Evolutionary conservation across 768 basidiomycete genomes (phyloP).

Genomic region (Floccularia luteovirens): DNA sequence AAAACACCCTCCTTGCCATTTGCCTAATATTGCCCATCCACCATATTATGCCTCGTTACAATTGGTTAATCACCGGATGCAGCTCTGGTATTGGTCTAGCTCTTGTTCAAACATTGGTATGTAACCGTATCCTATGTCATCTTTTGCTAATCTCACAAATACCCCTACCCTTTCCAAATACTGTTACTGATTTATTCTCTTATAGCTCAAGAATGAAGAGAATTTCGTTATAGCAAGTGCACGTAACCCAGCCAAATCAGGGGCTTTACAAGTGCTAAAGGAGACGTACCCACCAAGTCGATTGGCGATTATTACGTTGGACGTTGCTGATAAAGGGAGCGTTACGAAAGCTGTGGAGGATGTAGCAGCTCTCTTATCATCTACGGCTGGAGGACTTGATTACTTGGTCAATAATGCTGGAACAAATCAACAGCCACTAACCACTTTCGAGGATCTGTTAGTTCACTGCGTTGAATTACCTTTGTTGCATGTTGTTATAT

Average conservation of each 20-base stretch:
- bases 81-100: conserved; percentile 15
- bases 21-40: no score
- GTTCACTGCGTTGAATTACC: no score
- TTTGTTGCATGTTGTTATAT: background rate
- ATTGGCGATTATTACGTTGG: conserved; percentile 10
- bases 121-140: no score
- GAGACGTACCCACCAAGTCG: conserved; percentile 8
- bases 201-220: conserved; percentile 13
- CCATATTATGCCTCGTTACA: no score
- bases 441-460: conserved; percentile 12
- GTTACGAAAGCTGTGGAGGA: conserved; percentile 9
- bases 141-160: background rate
- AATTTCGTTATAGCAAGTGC: conserved; percentile 16
- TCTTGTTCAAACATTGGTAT: conserved; percentile 11
- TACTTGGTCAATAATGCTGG: conserved; percentile 13
- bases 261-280: conserved; percentile 6
- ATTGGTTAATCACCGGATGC: conserved; percentile 17
- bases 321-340: conserved; percentile 9
- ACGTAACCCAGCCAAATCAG: conserved; percentile 7
- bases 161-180: no score
- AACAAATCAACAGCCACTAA: conserved; percentile 9
- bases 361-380: conserved; percentile 2
- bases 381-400: conserved; percentile 13
- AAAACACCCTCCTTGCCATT: no score
- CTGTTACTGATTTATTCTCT: no score